A percentile compares a stretch with the other conserved stretches of the same genome.
Conservation (phyloP, 2,329 filamentous ascomycete species). For the Podosphaera xanthii region DNA sequence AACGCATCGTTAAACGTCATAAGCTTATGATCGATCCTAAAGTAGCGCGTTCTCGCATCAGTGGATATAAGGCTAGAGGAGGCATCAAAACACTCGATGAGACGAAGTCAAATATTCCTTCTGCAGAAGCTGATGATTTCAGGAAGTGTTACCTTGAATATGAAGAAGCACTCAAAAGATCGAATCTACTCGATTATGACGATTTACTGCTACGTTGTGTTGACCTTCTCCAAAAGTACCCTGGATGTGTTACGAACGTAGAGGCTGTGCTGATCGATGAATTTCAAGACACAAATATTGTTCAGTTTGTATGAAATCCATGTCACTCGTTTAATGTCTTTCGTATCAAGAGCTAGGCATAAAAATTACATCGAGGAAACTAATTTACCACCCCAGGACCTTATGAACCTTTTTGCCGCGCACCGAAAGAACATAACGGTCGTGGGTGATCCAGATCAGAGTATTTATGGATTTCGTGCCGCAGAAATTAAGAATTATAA, state of each 20-base stretch:
- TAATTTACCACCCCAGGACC: constrained; percentile 22
- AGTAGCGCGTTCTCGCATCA: constrained; percentile 53
- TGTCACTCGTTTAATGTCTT: not conserved
- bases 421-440: constrained; percentile 59
- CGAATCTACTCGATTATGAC: constrained; percentile 82
- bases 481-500: constrained; percentile 78
- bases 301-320: constrained; percentile 39
- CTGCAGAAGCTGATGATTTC: constrained; percentile 38
- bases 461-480: constrained; percentile 88
- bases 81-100: constrained; percentile 23
- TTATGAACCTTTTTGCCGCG: constrained; percentile 75
- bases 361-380: not conserved
- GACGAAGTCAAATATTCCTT: constrained; percentile 11
- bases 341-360: not conserved
- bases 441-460: constrained; percentile 91
- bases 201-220: constrained; percentile 71
- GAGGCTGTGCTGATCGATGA: constrained; percentile 87
- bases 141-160: constrained; percentile 55
- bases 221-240: constrained; percentile 49
- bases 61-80: constrained; percentile 37
- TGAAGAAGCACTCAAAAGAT: constrained; percentile 46
- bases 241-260: constrained; percentile 69
- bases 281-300: constrained; percentile 88
- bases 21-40: constrained; percentile 45
- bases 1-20: constrained; percentile 59